phyloP scores from a whole-genome alignment of 495 filamentous ascomycete species.

The Annulohypoxylon maeteangense region DNA sequence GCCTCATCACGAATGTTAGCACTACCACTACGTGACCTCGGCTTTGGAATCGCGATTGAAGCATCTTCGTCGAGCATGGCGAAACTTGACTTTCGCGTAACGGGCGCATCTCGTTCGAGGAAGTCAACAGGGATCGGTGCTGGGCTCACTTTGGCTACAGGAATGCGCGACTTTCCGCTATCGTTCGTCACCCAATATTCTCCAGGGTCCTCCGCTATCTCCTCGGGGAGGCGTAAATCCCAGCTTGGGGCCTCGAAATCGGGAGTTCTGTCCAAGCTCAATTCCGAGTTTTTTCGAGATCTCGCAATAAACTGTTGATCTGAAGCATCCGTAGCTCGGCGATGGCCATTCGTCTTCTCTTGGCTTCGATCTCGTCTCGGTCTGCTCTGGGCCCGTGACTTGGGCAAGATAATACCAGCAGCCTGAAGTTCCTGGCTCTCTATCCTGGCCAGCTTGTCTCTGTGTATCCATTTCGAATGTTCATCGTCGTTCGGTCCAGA shows the following conservation, averaged over 20 bases:
- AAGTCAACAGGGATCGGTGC: constrained; percentile 76
- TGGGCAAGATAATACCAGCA: constrained; percentile 78
- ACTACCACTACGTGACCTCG: constrained; percentile 76
- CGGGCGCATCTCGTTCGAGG: constrained; percentile 76
- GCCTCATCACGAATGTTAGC: constrained; percentile 65
- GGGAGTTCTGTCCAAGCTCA: constrained; percentile 46
- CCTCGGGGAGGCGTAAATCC: constrained; percentile 83
- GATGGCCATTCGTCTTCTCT: constrained; percentile 48
- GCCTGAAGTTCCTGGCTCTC: constrained; percentile 93
- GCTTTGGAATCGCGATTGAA: constrained; percentile 63
- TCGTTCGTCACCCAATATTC: constrained; percentile 55
- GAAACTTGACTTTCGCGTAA: constrained; percentile 67
- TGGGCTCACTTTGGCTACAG: constrained; percentile 79
- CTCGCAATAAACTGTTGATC: constrained; percentile 46
- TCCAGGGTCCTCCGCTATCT: constrained; percentile 74
- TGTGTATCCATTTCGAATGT: constrained; percentile 89
- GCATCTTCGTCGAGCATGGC: constrained; percentile 63
- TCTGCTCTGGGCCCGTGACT: constrained; percentile 68
- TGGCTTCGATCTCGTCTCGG: constrained; percentile 57
- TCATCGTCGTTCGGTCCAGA: constrained; percentile 56
- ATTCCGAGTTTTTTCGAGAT: constrained; percentile 61
- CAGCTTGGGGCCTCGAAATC: constrained; percentile 56
- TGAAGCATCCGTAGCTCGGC: constrained; percentile 59
- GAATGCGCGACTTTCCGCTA: constrained; percentile 76
- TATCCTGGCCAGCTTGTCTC: constrained; percentile 93